Evolutionary conservation across 768 basidiomycete genomes (phyloP), one percentile per base, ranked within the genome.

Genomic region (Lentinus tigrinus): DNA sequence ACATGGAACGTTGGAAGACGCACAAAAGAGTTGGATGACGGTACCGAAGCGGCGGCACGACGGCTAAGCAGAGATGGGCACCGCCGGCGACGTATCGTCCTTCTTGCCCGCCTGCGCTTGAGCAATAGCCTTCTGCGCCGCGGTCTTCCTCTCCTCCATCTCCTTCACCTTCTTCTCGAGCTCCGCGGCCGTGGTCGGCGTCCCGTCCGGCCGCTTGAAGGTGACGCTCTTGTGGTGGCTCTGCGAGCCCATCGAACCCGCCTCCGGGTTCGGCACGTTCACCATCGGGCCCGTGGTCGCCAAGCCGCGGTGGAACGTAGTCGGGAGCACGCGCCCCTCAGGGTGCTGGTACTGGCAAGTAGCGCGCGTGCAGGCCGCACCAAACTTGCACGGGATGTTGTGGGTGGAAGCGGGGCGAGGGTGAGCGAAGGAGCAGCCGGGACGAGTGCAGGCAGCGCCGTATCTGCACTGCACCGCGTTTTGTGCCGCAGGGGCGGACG

Each of bases 311-410:
- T 93, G 89, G 80, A 94, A 94, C 13, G 85, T 76, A 3, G 84
- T 78, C 3, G 92, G 91, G 8, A 93, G 78, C 23, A 90, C 88
- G 13, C 92, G 88, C 10, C 89, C 89, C 56, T 91, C 85, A 0
- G 96, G 96, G 69, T 99, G 96, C 61, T 91, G 85, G 80, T 89
- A 99, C 24, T 76, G 70, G 64, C 96, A 98, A 61, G 85, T 81
- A 34, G 86, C 85, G 54, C 93, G 85, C 9, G 93, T 97, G 72
- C 96, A 98, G 19, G 77, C 82, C 14, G 89, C 77, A 21, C 93
- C 95, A 65, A 92, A 98, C 52, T 89, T 84, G 73, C 96, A 98
- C 27, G 81, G 83, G 4, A 63, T 55, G 37, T 74, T 23, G 62
- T 65, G 68, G 57, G 46, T 36, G 58, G 62, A 65, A 52, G 51